phyloP scores from a whole-genome alignment of 2,329 filamentous ascomycete species.

The Cadophora sp. region DNA sequence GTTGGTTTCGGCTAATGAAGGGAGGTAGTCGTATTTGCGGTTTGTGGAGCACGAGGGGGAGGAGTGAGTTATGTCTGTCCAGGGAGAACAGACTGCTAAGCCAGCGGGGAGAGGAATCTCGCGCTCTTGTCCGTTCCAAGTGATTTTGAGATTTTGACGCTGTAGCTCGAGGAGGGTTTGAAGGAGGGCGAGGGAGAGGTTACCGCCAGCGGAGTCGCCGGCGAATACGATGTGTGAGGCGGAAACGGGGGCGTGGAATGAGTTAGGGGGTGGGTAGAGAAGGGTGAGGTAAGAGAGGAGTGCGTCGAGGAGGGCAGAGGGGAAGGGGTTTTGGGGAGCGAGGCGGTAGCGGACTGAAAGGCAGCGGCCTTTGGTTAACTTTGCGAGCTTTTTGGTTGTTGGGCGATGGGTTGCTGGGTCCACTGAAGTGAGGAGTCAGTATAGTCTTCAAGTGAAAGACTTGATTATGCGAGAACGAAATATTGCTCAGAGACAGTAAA shows the following conservation, averaged over 20 bases:
- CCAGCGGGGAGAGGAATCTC: slow-evolving; percentile 71
- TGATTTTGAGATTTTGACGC: slow-evolving; percentile 53
- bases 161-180: slow-evolving; percentile 72
- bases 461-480: no score
- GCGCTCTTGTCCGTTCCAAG: slow-evolving; percentile 65
- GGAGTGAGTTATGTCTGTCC: slow-evolving; percentile 73
- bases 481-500: background rate
- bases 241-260: slow-evolving; percentile 69
- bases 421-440: slow-evolving; percentile 41
- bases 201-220: slow-evolving; percentile 78
- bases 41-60: slow-evolving; percentile 62
- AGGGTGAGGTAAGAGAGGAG: slow-evolving; percentile 71
- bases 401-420: slow-evolving; percentile 73
- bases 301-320: slow-evolving; percentile 74
- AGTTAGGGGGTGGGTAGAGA: slow-evolving; percentile 72
- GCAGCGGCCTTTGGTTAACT: slow-evolving; percentile 69
- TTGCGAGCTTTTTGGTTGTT: slow-evolving; percentile 65
- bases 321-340: slow-evolving; percentile 77
- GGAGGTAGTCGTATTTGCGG: slow-evolving; percentile 67
- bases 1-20: slow-evolving; percentile 46
- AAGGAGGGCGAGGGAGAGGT: slow-evolving; percentile 69
- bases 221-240: slow-evolving; percentile 72
- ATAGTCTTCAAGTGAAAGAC: background rate
- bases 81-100: slow-evolving; percentile 67
- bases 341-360: slow-evolving; percentile 71